A percentile compares a stretch with the other conserved stretches of the same genome.
Evolutionary conservation across 306 rosid genomes (phyloP).

Genomic region (Cicer bijugum): DNA sequence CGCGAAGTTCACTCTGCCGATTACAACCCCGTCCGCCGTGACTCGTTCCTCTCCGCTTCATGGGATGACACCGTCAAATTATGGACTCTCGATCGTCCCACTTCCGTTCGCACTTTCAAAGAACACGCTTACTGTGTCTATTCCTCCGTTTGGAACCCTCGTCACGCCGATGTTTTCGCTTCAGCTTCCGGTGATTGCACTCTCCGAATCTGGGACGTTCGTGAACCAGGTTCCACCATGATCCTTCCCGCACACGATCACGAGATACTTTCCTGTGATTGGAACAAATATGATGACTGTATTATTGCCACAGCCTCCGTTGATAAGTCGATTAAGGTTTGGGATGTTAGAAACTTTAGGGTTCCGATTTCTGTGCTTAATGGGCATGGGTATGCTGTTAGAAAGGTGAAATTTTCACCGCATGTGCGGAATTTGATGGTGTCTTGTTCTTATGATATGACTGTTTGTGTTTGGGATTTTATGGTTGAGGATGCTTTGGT

Average conservation of each 20-base stretch:
- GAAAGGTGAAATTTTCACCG: constrained; percentile 80
- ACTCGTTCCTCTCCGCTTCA: constrained; percentile 83
- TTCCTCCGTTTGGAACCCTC: constrained; percentile 89
- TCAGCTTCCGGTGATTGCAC: constrained; percentile 97
- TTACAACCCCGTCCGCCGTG: constrained; percentile 93
- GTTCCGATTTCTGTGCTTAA: constrained; percentile 73
- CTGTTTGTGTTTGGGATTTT: constrained; percentile 89
- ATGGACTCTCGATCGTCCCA: constrained; percentile 86
- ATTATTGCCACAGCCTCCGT: constrained; percentile 76
- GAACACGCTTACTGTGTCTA: constrained; percentile 95
- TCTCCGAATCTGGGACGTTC: constrained; percentile 85
- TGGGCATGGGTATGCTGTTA: constrained; percentile 84
- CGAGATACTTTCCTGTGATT: constrained; percentile 77
- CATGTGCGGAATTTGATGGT: constrained; percentile 66
- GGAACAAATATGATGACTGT: constrained; percentile 95
- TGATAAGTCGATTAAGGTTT: constrained; percentile 79
- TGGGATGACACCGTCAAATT: constrained; percentile 93
- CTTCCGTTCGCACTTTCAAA: constrained; percentile 79
- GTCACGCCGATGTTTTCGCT: constrained; percentile 89
- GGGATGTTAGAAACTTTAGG: constrained; percentile 77
- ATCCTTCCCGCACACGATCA: constrained; percentile 76
- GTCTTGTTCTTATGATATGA: constrained; percentile 91
- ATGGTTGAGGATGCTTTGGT: constrained; percentile 87
- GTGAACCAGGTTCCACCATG: constrained; percentile 84
- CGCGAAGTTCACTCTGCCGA: constrained; percentile 44